Conservation (phyloP, 2,329 filamentous ascomycete genomes). For the Pyrenophora teres region DNA sequence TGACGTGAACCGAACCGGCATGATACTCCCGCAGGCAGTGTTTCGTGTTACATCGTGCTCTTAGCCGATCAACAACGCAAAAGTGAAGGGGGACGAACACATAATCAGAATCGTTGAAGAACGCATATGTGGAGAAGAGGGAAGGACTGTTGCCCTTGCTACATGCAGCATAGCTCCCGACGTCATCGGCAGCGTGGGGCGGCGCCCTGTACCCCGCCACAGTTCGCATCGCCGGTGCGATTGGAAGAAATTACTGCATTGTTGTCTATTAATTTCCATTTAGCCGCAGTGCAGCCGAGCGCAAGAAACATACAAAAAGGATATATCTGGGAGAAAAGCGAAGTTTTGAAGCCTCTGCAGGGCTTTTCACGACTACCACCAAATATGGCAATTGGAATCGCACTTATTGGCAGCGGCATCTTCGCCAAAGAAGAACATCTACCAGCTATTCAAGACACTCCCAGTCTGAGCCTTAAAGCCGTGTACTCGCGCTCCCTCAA, state of each 20-base stretch:
- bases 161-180: conserved; percentile 20
- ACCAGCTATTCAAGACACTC: conserved; percentile 63
- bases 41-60: too few species aligned
- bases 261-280: conserved; percentile 19
- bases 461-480: conserved; percentile 63
- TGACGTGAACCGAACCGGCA: too few species aligned
- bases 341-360: too few species aligned
- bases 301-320: background rate
- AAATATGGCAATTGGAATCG: conserved; percentile 55
- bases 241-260: conserved; percentile 9
- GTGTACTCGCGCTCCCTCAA: conserved; percentile 67
- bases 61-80: too few species aligned
- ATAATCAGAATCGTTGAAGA: too few species aligned
- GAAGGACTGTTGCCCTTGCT: conserved; percentile 19
- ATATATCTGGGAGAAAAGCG: background rate
- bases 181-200: conserved; percentile 15
- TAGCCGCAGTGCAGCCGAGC: conserved; percentile 21
- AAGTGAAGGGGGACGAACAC: too few species aligned
- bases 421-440: conserved; percentile 65
- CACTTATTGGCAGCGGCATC: conserved; percentile 67
- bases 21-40: too few species aligned
- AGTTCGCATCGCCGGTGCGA: conserved; percentile 5
- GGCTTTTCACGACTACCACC: background rate
- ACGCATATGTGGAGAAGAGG: too few species aligned
- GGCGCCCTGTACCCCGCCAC: conserved; percentile 12